Conservation (phyloP, 352 stramenopile genomes). For the Elongisporangium undulatum region DNA sequence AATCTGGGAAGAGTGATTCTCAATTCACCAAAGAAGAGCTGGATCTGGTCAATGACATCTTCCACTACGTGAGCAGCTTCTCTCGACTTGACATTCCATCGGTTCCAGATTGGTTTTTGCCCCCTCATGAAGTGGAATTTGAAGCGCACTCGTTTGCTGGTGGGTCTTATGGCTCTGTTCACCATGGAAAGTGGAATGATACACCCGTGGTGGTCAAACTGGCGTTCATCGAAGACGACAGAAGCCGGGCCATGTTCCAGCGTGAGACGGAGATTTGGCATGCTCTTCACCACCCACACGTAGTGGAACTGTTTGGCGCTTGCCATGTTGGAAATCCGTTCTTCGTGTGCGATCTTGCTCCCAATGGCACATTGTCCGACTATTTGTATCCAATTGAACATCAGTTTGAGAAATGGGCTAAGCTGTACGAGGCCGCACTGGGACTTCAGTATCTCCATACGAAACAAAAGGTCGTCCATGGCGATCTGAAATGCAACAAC, state of each 20-base stretch:
- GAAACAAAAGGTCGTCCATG: slow-evolving; percentile 27
- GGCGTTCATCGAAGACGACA: slow-evolving; percentile 15
- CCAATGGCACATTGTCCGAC: slow-evolving; percentile 3
- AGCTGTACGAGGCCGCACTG: slow-evolving; percentile 17
- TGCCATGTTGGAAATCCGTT: slow-evolving; percentile 8
- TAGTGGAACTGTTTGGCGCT: slow-evolving; percentile 8
- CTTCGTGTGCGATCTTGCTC: slow-evolving; percentile 12
- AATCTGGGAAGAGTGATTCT: slow-evolving; percentile 13
- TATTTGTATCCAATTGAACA: slow-evolving; percentile 1
- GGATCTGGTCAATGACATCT: slow-evolving; percentile 13
- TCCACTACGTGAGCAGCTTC: slow-evolving; percentile 8
- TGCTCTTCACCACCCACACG: slow-evolving; percentile 7
- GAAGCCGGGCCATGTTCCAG: slow-evolving; percentile 9
- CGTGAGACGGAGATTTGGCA: slow-evolving; percentile 12
- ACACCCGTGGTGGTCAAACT: slow-evolving; percentile 25
- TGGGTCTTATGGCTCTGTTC: slow-evolving; percentile 21
- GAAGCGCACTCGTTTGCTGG: slow-evolving; percentile 15
- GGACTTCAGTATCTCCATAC: slow-evolving; percentile 69
- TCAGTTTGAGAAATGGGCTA: slow-evolving; percentile 14
- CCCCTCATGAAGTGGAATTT: slow-evolving; percentile 20
- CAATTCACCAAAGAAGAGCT: slow-evolving; percentile 13
- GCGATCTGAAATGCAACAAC: slow-evolving; percentile 60
- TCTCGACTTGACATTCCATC: slow-evolving; percentile 10
- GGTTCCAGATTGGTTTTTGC: slow-evolving; percentile 16
- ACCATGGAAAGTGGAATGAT: slow-evolving; percentile 22